Evolutionary conservation across 2,329 filamentous ascomycete genomes (phyloP).

Genomic region (Albophoma yamanashiensis): DNA sequence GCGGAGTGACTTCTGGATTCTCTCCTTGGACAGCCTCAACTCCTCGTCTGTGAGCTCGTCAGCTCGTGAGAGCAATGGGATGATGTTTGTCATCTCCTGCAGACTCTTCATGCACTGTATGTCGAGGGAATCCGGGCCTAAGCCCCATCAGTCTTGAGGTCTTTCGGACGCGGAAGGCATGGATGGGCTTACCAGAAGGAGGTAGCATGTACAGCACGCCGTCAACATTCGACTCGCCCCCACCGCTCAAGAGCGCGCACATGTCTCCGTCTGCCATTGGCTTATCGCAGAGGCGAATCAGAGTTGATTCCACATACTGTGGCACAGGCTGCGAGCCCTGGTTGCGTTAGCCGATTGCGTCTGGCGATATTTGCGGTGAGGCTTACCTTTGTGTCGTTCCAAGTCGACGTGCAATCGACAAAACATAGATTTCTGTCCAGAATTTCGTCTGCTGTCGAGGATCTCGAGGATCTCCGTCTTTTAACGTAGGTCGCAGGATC

Average conservation of each 20-base stretch:
- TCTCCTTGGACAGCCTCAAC: slow-evolving; percentile 47
- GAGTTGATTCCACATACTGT: slow-evolving; percentile 55
- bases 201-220: slow-evolving; percentile 73
- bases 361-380: neutral
- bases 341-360: slow-evolving; percentile 11
- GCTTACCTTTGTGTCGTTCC: slow-evolving; percentile 40
- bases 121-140: slow-evolving; percentile 35
- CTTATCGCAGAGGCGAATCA: slow-evolving; percentile 25
- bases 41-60: slow-evolving; percentile 56
- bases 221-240: slow-evolving; percentile 76
- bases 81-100: slow-evolving; percentile 66
- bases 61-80: slow-evolving; percentile 69
- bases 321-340: slow-evolving; percentile 43
- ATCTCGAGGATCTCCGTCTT: slow-evolving; percentile 54
- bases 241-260: slow-evolving; percentile 65
- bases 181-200: slow-evolving; percentile 43
- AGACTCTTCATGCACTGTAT: slow-evolving; percentile 62
- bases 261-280: slow-evolving; percentile 64
- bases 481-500: slow-evolving; percentile 42
- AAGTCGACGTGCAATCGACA: slow-evolving; percentile 68
- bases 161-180: neutral
- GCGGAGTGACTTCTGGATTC: slow-evolving; percentile 44
- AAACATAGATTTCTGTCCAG: slow-evolving; percentile 91
- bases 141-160: slow-evolving; percentile 6
- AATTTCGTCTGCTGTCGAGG: slow-evolving; percentile 54